Conservation (phyloP, 139 green algal species). For the Chlamydomonas applanata region DNA sequence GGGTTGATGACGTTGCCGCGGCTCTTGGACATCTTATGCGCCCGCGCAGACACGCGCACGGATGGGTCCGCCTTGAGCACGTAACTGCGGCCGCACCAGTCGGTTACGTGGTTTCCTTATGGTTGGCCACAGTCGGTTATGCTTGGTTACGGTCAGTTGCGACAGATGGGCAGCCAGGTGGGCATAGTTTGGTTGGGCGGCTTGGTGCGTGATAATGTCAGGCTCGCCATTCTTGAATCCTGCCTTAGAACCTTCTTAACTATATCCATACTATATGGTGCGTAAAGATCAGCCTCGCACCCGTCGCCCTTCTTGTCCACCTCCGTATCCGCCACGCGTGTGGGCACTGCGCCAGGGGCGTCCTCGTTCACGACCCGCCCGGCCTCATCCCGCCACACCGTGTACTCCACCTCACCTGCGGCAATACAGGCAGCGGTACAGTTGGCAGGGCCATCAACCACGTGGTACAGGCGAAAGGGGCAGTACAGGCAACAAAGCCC, state of each 20-base stretch:
- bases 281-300: no score
- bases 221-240: no score
- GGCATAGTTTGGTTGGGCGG: no score
- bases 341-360: neutral
- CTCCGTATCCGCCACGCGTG: slow-evolving; percentile 32
- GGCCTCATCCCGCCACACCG: slow-evolving; percentile 42
- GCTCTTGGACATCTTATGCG: slow-evolving; percentile 98
- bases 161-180: no score
- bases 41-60: slow-evolving; percentile 69
- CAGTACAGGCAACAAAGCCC: no score
- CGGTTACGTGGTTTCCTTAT: neutral
- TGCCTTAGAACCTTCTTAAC: no score
- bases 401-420: slow-evolving; percentile 75
- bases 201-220: no score
- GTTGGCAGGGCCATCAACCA: no score
- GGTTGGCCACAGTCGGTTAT: neutral
- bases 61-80: slow-evolving; percentile 47
- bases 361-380: slow-evolving; percentile 49
- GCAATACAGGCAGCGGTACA: no score
- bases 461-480: no score
- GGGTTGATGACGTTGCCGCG: slow-evolving; percentile 99
- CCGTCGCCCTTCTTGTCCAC: slow-evolving; percentile 44
- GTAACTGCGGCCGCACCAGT: slow-evolving; percentile 10
- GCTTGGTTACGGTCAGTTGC: neutral
- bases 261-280: no score